These are phyloP conservation scores for Syzygium oleosum DNA, from an alignment of 345 rosid genomes.

Conservation along the genomic window DNA sequence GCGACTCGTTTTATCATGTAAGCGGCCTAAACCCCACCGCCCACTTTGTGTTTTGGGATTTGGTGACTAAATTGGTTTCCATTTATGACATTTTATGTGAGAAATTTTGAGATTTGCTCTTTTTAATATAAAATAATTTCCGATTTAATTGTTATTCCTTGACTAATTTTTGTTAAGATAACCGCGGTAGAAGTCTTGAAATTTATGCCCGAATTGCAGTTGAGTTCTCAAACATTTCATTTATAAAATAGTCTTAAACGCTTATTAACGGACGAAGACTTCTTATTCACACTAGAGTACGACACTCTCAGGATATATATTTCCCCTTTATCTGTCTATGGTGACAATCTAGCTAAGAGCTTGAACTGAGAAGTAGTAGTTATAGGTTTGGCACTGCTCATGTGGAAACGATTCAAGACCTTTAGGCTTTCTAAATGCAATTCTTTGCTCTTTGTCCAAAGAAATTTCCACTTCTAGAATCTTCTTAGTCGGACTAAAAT, in stretches of 20 bases:
- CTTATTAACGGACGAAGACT: not conserved
- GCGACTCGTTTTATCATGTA: not conserved
- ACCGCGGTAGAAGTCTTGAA: not conserved
- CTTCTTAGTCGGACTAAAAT: too few species aligned
- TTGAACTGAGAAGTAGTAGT: too few species aligned
- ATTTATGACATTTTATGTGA: not conserved
- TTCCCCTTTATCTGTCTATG: too few species aligned
- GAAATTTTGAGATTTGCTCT: not conserved
- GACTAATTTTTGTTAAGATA: not conserved
- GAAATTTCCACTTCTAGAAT: too few species aligned
- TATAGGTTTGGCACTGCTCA: too few species aligned
- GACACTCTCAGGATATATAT: not conserved
- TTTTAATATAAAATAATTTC: not conserved
- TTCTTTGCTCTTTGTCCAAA: too few species aligned
- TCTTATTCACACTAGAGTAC: not conserved
- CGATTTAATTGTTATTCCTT: not conserved
- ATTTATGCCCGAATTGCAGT: not conserved
- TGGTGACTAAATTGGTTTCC: not conserved
- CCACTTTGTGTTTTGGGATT: not conserved
- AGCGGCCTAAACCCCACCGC: not conserved
- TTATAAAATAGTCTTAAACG: not conserved
- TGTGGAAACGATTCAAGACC: too few species aligned
- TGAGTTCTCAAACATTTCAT: not conserved
- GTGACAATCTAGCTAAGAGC: too few species aligned
- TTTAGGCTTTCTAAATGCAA: too few species aligned